A percentile compares a stretch with the other conserved stretches of the same genome.
Evolutionary conservation across 2,329 filamentous ascomycete genomes (phyloP).

Genomic region (Sordariomycetes sp.): DNA sequence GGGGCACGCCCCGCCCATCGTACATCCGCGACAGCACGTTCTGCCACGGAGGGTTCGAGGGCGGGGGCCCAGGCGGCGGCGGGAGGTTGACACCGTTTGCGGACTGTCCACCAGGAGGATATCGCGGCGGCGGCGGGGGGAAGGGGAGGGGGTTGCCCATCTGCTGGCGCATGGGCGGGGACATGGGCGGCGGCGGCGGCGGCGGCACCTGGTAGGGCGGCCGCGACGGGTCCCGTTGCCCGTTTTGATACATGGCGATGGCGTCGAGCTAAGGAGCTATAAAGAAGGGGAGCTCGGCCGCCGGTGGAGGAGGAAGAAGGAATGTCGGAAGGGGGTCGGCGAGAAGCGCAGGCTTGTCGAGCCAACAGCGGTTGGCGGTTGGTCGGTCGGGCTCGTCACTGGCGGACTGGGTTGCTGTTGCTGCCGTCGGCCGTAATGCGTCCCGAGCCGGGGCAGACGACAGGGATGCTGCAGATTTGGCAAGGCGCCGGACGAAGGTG

Average conservation of each 20-base stretch:
- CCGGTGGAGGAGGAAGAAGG: not conserved
- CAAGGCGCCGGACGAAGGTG: not conserved
- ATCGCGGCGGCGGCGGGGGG: slow-evolving; percentile 45
- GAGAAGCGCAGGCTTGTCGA: not conserved
- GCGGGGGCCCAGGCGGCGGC: slow-evolving; percentile 45
- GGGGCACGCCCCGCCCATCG: slow-evolving; percentile 36
- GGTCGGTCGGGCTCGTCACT: not conserved
- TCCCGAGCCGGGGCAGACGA: not conserved
- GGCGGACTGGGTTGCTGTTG: not conserved
- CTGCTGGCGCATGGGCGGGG: slow-evolving; percentile 32
- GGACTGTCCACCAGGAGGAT: slow-evolving; percentile 28
- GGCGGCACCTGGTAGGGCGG: slow-evolving; percentile 41
- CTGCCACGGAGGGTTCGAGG: slow-evolving; percentile 30
- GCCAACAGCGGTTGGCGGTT: not conserved
- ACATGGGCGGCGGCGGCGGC: slow-evolving; percentile 42
- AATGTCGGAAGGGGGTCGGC: not conserved
- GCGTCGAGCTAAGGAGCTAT: not conserved
- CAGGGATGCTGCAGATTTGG: not conserved
- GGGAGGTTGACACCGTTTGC: slow-evolving; percentile 23
- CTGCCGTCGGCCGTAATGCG: not conserved
- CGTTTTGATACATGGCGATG: slow-evolving; percentile 41
- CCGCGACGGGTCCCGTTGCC: slow-evolving; percentile 41
- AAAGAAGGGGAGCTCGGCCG: not conserved
- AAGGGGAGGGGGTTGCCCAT: slow-evolving; percentile 37
- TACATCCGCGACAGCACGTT: slow-evolving; percentile 38